These are phyloP conservation scores for Alternaria alternata DNA, from an alignment of 2,329 filamentous ascomycete genomes.

Conservation along the genomic window DNA sequence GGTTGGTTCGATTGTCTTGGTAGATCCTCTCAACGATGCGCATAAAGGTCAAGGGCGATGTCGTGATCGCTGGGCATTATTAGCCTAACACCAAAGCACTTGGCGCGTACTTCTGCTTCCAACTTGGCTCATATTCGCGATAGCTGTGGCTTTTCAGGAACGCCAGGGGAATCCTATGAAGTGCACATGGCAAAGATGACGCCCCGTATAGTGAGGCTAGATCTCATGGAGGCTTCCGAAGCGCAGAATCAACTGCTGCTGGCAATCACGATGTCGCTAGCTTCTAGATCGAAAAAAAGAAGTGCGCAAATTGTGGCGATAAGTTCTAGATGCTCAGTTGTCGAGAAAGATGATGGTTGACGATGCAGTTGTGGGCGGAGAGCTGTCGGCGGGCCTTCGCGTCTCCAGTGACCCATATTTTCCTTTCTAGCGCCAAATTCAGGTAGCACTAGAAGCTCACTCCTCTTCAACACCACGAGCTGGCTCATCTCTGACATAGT, in stretches of 20 bases:
- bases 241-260: background rate
- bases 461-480: background rate
- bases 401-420: background rate
- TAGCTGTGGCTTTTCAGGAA: background rate
- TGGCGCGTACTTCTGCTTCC: conserved; percentile 4
- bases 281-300: background rate
- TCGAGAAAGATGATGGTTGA: background rate
- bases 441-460: background rate
- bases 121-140: background rate
- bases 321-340: background rate
- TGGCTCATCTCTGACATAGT: background rate
- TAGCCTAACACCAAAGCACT: conserved; percentile 21
- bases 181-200: background rate
- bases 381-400: background rate
- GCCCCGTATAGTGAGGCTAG: background rate
- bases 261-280: background rate
- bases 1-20: conserved; percentile 30
- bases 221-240: background rate
- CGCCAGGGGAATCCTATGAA: background rate
- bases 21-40: conserved; percentile 25
- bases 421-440: background rate
- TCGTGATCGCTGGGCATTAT: conserved; percentile 39
- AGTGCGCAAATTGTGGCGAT: background rate
- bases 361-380: background rate
- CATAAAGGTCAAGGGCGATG: conserved; percentile 27